Base-by-base conservation (phyloP, 805 yeast genomes). In the Hanseniaspora lindneri region DNA sequence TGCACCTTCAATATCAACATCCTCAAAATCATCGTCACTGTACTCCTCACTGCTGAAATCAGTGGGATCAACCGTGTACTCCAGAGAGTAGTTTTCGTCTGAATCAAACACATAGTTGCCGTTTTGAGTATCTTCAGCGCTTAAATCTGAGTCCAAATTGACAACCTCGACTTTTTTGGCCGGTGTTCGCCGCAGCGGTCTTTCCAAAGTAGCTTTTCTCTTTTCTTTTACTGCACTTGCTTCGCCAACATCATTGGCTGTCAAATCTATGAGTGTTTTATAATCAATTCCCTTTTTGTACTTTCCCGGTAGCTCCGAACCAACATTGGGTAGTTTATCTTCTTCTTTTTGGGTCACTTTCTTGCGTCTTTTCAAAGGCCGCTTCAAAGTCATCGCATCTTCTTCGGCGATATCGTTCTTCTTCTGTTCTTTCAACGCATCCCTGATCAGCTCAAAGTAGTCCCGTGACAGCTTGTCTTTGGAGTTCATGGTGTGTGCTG, bases 1-100 rank as follows among this genome's bases (percentile, higher is more conserved):
- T n/a, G 32, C 35, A 11, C 27, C 39, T 16, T 35, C 28, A 16
- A 42, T 27, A 9, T 39, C 40, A 14, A 49, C 51, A 39, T 49
- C 51, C 21, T 49, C 51, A 42, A 49, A 49, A 21, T 49, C 48
- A 36, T 37, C 48, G 30, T 49, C 43, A 14, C 36, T 41, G 29
- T 21, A 27, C 27, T 35, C 20, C 13, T 39, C 39, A 16, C 21
- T 29, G 36, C 35, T 36, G 30, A 43, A 43, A 35, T 34, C 41
- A 25, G 25, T 36, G 3, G 41, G 19, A 25, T 27, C 40, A 11
- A 34, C 21, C 13, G 10, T 20, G 10, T 25, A n/a, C 20, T 41
- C 39, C 7, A 4, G 13, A 19, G 20, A 27, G 5, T 23, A 23
- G 7, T 16, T n/a, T n/a, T 21, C 37, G n/a, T 32, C 39, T 19